Base-by-base conservation (phyloP, 495 filamentous ascomycete species). In the Tuber indicum region DNA sequence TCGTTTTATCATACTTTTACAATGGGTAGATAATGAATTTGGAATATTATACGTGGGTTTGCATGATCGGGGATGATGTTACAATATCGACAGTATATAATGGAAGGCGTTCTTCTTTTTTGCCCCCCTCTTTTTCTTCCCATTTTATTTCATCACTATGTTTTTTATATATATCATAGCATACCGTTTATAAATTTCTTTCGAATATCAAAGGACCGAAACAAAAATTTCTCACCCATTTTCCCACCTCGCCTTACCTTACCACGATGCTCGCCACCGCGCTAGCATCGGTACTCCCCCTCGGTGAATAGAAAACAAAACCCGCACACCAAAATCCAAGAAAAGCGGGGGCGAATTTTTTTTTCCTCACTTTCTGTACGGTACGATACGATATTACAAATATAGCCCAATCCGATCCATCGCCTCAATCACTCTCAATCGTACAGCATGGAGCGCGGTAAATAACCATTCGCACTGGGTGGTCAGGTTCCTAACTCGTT, bases 31-130 rank as follows among this genome's bases (percentile, higher is more conserved):
- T 66, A 70, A 3, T 36, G 26, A 66, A 78, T 62, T 78, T 74
- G 58, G 45, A 75, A 77, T 41, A 2, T 2, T 1, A 41, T 75
- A 71, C 52, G 21, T 7, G 62, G 70, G 19, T 70, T 52, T 70
- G 72, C 49, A 49, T 76, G 66, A 26, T 21, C 16, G 12, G 52
- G 72, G 26, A 21, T 47, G 12, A 39, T 66, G 76, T 77, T 66
- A 23, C 70, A 44, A 32, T 78, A 44, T 47, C 19, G 39, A 43
- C 23, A 69, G 26, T 78, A 73, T 80, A 80, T 72, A 76, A 46
- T 69, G 77, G 76, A 44, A 73, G 78, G 78, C 78, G 76, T 79
- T 80, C 72, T 75, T 75, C 75, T 47, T 76, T 6, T 39, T 26
- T 72, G 45, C 42, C 6, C 32, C 19, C 21, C 58, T 52, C 47